Conservation (phyloP, 1,284 basidiomycete species). For the Trametes versicolor region DNA sequence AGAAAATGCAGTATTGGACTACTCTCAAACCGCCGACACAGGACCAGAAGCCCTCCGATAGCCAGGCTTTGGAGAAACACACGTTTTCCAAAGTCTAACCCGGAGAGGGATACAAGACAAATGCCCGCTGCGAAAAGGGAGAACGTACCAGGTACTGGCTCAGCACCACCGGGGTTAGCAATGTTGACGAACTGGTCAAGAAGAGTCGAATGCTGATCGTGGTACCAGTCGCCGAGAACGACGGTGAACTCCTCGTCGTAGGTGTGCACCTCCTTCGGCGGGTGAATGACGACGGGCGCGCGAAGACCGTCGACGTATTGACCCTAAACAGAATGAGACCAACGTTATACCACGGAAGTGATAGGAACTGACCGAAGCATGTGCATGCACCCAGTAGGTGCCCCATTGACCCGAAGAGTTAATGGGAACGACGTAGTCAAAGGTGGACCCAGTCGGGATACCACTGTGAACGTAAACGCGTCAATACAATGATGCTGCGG, state of each 20-base stretch:
- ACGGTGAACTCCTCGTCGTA: constrained; percentile 96
- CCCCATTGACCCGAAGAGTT: constrained; percentile 79
- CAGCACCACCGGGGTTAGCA: constrained; percentile 83
- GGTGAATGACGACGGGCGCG: constrained; percentile 81
- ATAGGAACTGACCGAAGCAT: constrained; percentile 56
- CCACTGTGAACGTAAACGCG: constrained; percentile 58
- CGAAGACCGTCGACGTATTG: constrained; percentile 92
- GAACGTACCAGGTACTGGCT: constrained; percentile 86
- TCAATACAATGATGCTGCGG: background rate
- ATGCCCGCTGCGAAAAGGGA: too few relatives aligned
- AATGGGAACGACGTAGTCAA: constrained; percentile 85
- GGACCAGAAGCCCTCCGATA: too few relatives aligned
- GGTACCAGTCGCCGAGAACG: constrained; percentile 71
- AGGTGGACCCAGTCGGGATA: constrained; percentile 79
- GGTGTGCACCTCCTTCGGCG: constrained; percentile 62
- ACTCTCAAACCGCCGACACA: too few relatives aligned
- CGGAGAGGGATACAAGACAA: too few relatives aligned
- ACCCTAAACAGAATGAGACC: constrained; percentile 53
- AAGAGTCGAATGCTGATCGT: constrained; percentile 74
- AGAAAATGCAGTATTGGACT: too few relatives aligned
- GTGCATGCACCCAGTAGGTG: constrained; percentile 91
- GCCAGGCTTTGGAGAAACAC: too few relatives aligned
- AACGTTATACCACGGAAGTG: background rate
- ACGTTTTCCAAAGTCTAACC: too few relatives aligned
- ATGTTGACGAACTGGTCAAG: constrained; percentile 79